Evolutionary conservation across 2,329 filamentous ascomycete genomes (phyloP), one percentile per base, ranked within the genome.

Genomic region (Scytalidium lignicola): DNA sequence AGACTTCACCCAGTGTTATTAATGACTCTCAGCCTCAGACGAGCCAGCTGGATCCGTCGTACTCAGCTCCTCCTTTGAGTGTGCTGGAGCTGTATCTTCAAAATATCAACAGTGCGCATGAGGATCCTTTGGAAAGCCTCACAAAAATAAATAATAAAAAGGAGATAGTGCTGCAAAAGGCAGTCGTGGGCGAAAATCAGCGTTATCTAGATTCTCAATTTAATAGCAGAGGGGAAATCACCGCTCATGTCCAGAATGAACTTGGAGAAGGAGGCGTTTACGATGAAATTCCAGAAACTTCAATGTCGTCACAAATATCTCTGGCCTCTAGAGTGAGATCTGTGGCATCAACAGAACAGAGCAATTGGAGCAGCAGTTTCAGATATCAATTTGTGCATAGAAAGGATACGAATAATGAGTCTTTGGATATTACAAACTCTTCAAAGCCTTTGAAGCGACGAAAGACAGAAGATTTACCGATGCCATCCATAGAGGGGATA

Each of bases 21-120:
- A 70, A 69, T 9, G 80, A 84, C 57, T 84, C 80, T 0, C 74
- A 79, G 54, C 74, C 70, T 0, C 61, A 67, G 7, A 66, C 68
- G 47, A 53, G 65, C 59, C 44, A 63, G 12, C 52, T 56, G 0
- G 52, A 69, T 1, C 43, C 59, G 2, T 58, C 59, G 13, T 67
- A 69, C 20, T 69, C 66, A 17, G 76, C 80, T 0, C 79, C 79
- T 0, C 79, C 79, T 0, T 75, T 73, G 1, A 69, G 74, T 37
- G 63, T 79, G 1, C 56, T 82, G 10, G 71, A 78, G 51, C 69
- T 72, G 20, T 78, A 74, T 50, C 65, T 79, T 3, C 70, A 73
- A 44, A 55, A 56, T 8, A 62, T 61, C 20, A 63, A 64, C 32
- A 64, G 54, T 15, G 44, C 45, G 55, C 65, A 19, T 0, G 57